Evolutionary conservation across 192 early-diverging fungal species (phyloP).

Genomic region (Thamnidium elegans): DNA sequence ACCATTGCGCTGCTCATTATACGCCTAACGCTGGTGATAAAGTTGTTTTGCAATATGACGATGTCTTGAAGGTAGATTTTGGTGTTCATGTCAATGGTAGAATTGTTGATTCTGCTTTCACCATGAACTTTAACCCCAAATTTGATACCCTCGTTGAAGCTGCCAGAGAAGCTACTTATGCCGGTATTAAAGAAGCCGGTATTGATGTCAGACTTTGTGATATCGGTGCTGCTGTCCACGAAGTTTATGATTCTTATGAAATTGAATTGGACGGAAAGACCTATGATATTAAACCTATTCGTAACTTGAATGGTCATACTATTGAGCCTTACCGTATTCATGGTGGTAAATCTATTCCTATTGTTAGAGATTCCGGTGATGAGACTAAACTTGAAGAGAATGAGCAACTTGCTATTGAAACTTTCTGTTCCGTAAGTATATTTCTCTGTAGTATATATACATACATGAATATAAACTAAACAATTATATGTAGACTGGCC

Average conservation of each 20-base stretch:
- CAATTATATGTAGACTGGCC: slow-evolving; percentile 63
- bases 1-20: slow-evolving; percentile 95
- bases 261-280: slow-evolving; percentile 92
- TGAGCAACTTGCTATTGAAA: slow-evolving; percentile 95
- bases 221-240: slow-evolving; percentile 93
- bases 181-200: slow-evolving; percentile 91
- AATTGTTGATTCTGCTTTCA: slow-evolving; percentile 96
- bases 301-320: slow-evolving; percentile 96
- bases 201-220: slow-evolving; percentile 95
- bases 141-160: slow-evolving; percentile 85
- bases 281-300: slow-evolving; percentile 88
- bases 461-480: background rate
- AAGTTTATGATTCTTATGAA: slow-evolving; percentile 99
- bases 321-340: slow-evolving; percentile 93
- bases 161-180: slow-evolving; percentile 94
- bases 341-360: slow-evolving; percentile 92
- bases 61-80: slow-evolving; percentile 97
- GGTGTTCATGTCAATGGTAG: slow-evolving; percentile 91
- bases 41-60: slow-evolving; percentile 81
- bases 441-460: background rate
- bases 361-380: slow-evolving; percentile 78
- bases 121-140: slow-evolving; percentile 86
- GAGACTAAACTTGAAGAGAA: slow-evolving; percentile 96
- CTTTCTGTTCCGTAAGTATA: slow-evolving; percentile 75
- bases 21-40: slow-evolving; percentile 97